Evolutionary conservation across 495 filamentous ascomycete species (phyloP), one percentile per base, ranked within the genome.

Genomic region (Collariella sp.): DNA sequence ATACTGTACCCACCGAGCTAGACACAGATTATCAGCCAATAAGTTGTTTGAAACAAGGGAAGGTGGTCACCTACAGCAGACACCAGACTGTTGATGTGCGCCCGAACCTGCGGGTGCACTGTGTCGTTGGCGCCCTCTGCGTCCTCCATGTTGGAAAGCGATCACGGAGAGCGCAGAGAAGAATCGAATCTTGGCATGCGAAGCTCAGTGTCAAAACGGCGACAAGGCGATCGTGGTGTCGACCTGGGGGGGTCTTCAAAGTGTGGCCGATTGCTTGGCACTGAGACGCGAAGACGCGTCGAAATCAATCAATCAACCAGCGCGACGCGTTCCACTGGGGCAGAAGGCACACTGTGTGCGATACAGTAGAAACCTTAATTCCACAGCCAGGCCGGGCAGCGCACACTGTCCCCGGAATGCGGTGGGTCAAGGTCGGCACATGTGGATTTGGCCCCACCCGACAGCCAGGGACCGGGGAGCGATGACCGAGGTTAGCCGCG

Each of bases 51-150:
- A 16, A 23, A 38, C 2, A 1, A 19, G 18, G 7, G 33, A 7
- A 2, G 3, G 10, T 18, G 23, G 4, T 24, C 12, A 84, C 87
- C 65, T 79, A 95, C 90, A 53, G 91, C 91, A 55, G 87, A 87
- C 52, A 95, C 88, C 49, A 97, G 81, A 72, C 86, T 91, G 71
- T 86, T 90, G 61, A 97, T 83, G 73, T 95, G 84, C 24, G 88
- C 88, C 59, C 89, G 84, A 60, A 95, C 89, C 68, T 95, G 86
- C 54, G 88, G 88, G 65, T 95, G 89, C 31, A 93, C 80, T 42
- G 82, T 72, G 64, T 79, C 78, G 59, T 61, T 76, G 63, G 41
- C 49, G 56, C 62, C 72, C 44, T 81, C 74, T 56, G 64, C 63
- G 54, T 74, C 66, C 62, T 80, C 76, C 76, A 79, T 81, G 36